Percentiles rank a stretch among this genome's conserved stretches.
Conservation (phyloP, 305 asterid species). For the Fraxinus velutina region DNA sequence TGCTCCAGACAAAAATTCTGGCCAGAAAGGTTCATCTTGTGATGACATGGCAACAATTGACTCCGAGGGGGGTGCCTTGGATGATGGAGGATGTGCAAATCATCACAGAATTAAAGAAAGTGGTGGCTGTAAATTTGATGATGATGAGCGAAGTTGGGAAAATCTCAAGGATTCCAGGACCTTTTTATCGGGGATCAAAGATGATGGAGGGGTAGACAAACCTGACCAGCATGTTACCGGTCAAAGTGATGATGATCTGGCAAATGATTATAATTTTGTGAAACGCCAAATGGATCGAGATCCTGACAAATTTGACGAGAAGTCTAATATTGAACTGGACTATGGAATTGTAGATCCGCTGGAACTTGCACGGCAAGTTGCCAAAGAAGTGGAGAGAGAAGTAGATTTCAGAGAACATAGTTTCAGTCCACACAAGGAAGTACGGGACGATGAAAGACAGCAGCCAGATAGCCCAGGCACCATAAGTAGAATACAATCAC, state of each 20-base stretch:
- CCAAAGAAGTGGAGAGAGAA: conserved; percentile 83
- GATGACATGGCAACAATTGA: conserved; percentile 28
- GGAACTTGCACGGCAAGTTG: conserved; percentile 78
- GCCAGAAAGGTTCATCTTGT: conserved; percentile 22
- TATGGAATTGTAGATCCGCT: conserved; percentile 64
- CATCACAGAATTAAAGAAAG: conserved; percentile 32
- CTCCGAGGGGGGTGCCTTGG: conserved; percentile 32
- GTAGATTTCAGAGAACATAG: conserved; percentile 56
- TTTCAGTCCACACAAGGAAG: conserved; percentile 57
- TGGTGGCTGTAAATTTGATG: conserved; percentile 23
- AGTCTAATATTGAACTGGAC: conserved; percentile 35
- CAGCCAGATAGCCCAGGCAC: conserved; percentile 50
- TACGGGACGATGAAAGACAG: conserved; percentile 32
- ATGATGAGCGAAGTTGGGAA: conserved; percentile 28
- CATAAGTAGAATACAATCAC: conserved; percentile 31
- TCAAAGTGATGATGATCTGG: conserved; percentile 10
- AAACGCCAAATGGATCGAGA: conserved; percentile 22
- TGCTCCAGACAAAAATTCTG: conserved; percentile 19
- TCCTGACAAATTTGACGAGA: conserved; percentile 20
- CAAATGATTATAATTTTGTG: conserved; percentile 21
- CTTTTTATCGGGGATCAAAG: conserved; percentile 21
- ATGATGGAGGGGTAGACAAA: conserved; percentile 26
- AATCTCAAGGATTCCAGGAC: conserved; percentile 15
- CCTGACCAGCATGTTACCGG: conserved; percentile 25
- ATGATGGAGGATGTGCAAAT: conserved; percentile 33